Evolutionary conservation across 2,329 filamentous ascomycete species (phyloP), one percentile per base, ranked within the genome.

Genomic region (Apiospora malaysiana): DNA sequence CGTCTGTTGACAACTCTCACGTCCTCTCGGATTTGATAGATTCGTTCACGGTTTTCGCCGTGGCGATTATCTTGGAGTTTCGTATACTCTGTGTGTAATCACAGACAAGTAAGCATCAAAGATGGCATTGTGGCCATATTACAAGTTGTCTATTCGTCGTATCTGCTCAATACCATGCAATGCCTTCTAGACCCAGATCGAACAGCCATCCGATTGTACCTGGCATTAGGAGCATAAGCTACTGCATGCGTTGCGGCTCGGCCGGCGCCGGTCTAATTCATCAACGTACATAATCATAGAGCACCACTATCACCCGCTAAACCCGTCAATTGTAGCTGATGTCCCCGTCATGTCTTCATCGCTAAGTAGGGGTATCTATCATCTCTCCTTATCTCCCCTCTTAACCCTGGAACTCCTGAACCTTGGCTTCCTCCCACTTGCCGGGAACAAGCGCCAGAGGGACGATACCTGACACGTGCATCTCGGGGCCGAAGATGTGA

Each of bases 381-480:
- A 51, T 25, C 21, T 68, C 67, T 42, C n/a, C 67, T 68, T 7
- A 45, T 45, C 32, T 68, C 66, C 25, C 37, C 4, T 10, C 66
- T 82, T 87, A 90, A 80, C 78, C 86, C 79, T 84, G 83, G 84
- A 91, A 92, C 83, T 92, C 90, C 82, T 88, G 83, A 69, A 87
- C 82, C 68, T 86, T 87, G 83, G 87, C 88, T 81, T 87, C 85
- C 82, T 90, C 89, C 85, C 87, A 89, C 82, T 86, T 88, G 76
- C 90, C 90, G 45, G 89, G 88, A 73, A 91, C 76, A 65, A 98
- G 92, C 66, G 95, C 96, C 81, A 98, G 86, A 70, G 96, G 95
- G 76, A 99, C 95, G 80, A 98, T 98, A 82, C 96, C 96, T 69
- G 92, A 95, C 79, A 99, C 95, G 86, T 98, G 94, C 94, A 98